Evolutionary conservation across 2,329 filamentous ascomycete genomes (phyloP).

Genomic region (Hymenotorrendiella dingleyae): DNA sequence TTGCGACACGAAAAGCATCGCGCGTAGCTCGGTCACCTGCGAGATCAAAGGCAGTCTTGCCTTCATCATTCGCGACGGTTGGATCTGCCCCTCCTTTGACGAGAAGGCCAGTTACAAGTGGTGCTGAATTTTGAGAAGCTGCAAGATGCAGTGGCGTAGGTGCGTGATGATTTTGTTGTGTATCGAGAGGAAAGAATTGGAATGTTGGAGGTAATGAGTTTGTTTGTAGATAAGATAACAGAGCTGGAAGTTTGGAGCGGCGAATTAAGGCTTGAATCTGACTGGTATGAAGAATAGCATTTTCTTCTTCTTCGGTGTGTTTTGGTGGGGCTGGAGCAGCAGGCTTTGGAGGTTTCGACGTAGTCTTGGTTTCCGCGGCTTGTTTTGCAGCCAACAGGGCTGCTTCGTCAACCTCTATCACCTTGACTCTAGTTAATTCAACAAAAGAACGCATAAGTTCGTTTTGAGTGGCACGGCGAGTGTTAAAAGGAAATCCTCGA

Average conservation of each 20-base stretch:
- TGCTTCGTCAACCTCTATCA: conserved; percentile 68
- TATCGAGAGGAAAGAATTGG: conserved; percentile 62
- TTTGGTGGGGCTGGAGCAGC: conserved; percentile 46
- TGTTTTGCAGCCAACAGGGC: conserved; percentile 46
- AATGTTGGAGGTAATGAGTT: conserved; percentile 70
- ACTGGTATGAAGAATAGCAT: conserved; percentile 73
- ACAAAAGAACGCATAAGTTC: conserved; percentile 94
- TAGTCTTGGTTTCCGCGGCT: conserved; percentile 37
- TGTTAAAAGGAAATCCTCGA: conserved; percentile 88
- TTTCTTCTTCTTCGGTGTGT: conserved; percentile 76
- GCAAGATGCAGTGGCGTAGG: conserved; percentile 78
- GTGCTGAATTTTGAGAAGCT: conserved; percentile 70
- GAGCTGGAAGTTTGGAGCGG: conserved; percentile 80
- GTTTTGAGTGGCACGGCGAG: conserved; percentile 82
- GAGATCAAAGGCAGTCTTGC: conserved; percentile 82
- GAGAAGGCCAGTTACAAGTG: conserved; percentile 72
- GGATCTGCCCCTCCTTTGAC: conserved; percentile 72
- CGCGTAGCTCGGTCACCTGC: conserved; percentile 79
- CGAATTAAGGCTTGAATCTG: conserved; percentile 85
- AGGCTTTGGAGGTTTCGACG: conserved; percentile 40
- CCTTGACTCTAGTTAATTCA: conserved; percentile 85
- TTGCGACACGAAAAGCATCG: conserved; percentile 86
- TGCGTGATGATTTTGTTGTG: conserved; percentile 68
- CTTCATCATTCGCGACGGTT: conserved; percentile 61
- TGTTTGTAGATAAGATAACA: conserved; percentile 76